These are phyloP conservation scores for Metschnikowia reukaufii DNA, from an alignment of 805 yeast species.

Conservation along the genomic window DNA sequence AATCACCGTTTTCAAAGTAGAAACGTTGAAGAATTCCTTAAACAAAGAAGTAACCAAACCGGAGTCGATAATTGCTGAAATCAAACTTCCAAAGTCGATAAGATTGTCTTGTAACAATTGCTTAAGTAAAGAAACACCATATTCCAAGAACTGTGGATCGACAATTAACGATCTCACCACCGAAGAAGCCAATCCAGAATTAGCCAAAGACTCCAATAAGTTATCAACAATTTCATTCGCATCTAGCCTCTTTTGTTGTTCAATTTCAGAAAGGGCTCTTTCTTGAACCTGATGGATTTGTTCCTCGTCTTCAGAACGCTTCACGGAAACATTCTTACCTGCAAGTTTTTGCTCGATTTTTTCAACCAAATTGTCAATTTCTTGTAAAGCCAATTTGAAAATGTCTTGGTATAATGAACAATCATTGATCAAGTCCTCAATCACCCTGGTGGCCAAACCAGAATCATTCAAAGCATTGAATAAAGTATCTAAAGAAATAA, in stretches of 20 bases:
- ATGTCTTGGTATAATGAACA: slow-evolving; percentile 42
- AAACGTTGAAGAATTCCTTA: slow-evolving; percentile 38
- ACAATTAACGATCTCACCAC: slow-evolving; percentile 39
- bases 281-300: neutral
- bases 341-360: slow-evolving; percentile 26
- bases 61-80: slow-evolving; percentile 33
- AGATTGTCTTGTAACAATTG: slow-evolving; percentile 31
- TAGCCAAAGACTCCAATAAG: slow-evolving; percentile 44
- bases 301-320: slow-evolving; percentile 23
- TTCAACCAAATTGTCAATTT: slow-evolving; percentile 31
- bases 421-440: slow-evolving; percentile 35
- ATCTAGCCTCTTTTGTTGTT: slow-evolving; percentile 17
- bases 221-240: slow-evolving; percentile 27
- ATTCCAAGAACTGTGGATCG: slow-evolving; percentile 36
- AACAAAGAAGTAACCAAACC: slow-evolving; percentile 40
- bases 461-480: slow-evolving; percentile 42
- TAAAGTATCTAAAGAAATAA: slow-evolving; percentile 36
- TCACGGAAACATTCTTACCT: slow-evolving; percentile 22
- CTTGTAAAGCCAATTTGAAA: slow-evolving; percentile 34
- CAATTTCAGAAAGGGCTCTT: slow-evolving; percentile 3
- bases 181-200: slow-evolving; percentile 41
- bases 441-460: slow-evolving; percentile 40
- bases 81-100: slow-evolving; percentile 27
- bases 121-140: slow-evolving; percentile 39
- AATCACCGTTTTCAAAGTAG: slow-evolving; percentile 40